phyloP scores from a whole-genome alignment of 2,329 filamentous ascomycete genomes.

The Coleophoma crateriformis region DNA sequence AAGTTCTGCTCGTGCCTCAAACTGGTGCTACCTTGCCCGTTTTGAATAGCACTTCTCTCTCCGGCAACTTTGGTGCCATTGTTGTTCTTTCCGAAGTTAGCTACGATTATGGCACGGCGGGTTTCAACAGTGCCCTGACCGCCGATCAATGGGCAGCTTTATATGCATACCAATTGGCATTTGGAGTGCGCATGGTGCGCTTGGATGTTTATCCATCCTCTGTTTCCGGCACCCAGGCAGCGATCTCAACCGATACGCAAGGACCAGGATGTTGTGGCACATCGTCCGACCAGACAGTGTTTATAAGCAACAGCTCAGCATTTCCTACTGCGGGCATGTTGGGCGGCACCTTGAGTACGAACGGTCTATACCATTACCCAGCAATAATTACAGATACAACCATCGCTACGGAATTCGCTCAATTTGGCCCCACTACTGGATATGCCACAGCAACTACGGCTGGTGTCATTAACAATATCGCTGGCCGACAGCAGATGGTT shows the following conservation, averaged over 20 bases:
- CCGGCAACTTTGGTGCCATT: slow-evolving; percentile 55
- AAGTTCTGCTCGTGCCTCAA: slow-evolving; percentile 48
- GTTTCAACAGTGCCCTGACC: slow-evolving; percentile 34
- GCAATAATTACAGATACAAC: slow-evolving; percentile 46
- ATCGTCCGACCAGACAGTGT: slow-evolving; percentile 39
- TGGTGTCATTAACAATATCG: slow-evolving; percentile 54
- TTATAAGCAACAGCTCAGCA: slow-evolving; percentile 45
- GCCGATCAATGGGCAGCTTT: slow-evolving; percentile 48
- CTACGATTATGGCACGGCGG: slow-evolving; percentile 38
- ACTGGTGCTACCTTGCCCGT: slow-evolving; percentile 42
- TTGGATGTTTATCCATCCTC: slow-evolving; percentile 50
- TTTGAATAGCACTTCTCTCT: slow-evolving; percentile 38
- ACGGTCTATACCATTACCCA: slow-evolving; percentile 53
- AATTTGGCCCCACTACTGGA: slow-evolving; percentile 40
- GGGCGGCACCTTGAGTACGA: slow-evolving; percentile 38
- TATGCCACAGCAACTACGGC: slow-evolving; percentile 38
- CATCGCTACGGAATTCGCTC: slow-evolving; percentile 48
- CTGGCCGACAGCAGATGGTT: slow-evolving; percentile 53
- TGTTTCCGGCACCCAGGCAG: slow-evolving; percentile 33
- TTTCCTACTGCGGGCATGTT: slow-evolving; percentile 49
- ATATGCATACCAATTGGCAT: slow-evolving; percentile 51
- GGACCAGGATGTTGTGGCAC: slow-evolving; percentile 38
- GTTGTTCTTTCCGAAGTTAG: slow-evolving; percentile 30
- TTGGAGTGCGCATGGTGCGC: slow-evolving; percentile 55
- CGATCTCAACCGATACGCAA: neutral